Conservation (phyloP, 306 rosid genomes). For the Abrus precatorius region DNA sequence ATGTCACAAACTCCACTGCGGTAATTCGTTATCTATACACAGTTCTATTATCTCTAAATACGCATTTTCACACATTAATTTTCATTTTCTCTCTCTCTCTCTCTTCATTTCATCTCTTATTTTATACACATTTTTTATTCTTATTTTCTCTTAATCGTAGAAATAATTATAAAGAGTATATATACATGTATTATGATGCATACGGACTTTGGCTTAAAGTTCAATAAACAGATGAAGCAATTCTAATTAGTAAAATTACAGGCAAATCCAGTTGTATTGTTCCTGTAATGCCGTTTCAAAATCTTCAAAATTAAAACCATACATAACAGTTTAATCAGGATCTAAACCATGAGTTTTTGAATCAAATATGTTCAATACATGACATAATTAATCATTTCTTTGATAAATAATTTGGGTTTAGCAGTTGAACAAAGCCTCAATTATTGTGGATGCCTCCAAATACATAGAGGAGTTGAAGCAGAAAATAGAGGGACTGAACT, state of each 20-base stretch:
- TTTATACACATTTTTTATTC: background rate
- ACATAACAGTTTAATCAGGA: too few relatives aligned
- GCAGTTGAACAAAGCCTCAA: constrained; percentile 64
- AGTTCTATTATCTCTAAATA: too few relatives aligned
- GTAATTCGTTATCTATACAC: constrained; percentile 51
- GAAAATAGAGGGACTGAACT: constrained; percentile 61
- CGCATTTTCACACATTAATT: too few relatives aligned
- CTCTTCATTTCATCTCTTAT: too few relatives aligned
- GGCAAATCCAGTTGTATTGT: too few relatives aligned
- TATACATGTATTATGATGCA: too few relatives aligned
- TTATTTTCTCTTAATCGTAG: background rate
- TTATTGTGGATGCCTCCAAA: constrained; percentile 74
- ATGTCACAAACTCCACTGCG: constrained; percentile 75
- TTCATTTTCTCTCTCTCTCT: too few relatives aligned
- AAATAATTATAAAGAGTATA: background rate
- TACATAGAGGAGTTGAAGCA: constrained; percentile 74
- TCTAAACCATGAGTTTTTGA: too few relatives aligned
- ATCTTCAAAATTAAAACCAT: too few relatives aligned
- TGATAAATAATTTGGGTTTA: constrained; percentile 16
- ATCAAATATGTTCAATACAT: background rate
- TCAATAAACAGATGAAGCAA: background rate
- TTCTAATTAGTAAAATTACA: background rate
- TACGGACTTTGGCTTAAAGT: too few relatives aligned
- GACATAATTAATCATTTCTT: background rate
- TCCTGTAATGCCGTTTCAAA: too few relatives aligned